These are phyloP conservation scores for Penicillium thymicola DNA, from an alignment of 2,329 filamentous ascomycete species.

Conservation along the genomic window DNA sequence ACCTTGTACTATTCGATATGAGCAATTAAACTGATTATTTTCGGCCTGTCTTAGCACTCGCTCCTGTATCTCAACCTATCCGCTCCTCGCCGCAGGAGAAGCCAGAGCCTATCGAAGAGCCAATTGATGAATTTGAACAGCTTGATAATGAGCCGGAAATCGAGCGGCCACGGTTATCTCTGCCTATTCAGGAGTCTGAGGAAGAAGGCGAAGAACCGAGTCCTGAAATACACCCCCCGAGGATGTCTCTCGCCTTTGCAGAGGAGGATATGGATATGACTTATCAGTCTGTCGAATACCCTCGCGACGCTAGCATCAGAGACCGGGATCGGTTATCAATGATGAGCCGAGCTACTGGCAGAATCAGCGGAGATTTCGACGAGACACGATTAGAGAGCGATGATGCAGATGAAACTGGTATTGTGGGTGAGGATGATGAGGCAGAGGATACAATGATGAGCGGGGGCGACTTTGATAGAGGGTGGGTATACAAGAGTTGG, in stretches of 20 bases:
- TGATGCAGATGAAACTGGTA: constrained; percentile 37
- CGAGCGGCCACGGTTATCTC: constrained; percentile 40
- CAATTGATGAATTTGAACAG: constrained; percentile 43
- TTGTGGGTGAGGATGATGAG: constrained; percentile 35
- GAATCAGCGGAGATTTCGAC: constrained; percentile 52
- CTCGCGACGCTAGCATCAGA: constrained; percentile 40
- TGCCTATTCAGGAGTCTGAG: constrained; percentile 48
- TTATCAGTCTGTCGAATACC: constrained; percentile 42
- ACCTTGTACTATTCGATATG: neutral
- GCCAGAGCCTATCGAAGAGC: constrained; percentile 16
- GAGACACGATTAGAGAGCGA: constrained; percentile 48
- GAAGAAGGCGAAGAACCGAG: constrained; percentile 45
- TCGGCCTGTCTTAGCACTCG: constrained; percentile 41
- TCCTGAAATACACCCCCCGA: constrained; percentile 37
- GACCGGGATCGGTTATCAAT: constrained; percentile 40
- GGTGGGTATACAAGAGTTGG: constrained; percentile 26
- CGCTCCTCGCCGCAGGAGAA: constrained; percentile 47
- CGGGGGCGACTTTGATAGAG: constrained; percentile 39
- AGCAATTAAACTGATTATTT: neutral
- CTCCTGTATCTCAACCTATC: constrained; percentile 46
- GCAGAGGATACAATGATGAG: constrained; percentile 38
- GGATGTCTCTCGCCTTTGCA: constrained; percentile 43
- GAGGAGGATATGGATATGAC: constrained; percentile 47
- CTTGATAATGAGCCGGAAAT: constrained; percentile 48
- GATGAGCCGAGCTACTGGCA: constrained; percentile 42